Evolutionary conservation across 441 rosid species (phyloP), one percentile per base, ranked within the genome.

Genomic region (Daphne laureola): DNA sequence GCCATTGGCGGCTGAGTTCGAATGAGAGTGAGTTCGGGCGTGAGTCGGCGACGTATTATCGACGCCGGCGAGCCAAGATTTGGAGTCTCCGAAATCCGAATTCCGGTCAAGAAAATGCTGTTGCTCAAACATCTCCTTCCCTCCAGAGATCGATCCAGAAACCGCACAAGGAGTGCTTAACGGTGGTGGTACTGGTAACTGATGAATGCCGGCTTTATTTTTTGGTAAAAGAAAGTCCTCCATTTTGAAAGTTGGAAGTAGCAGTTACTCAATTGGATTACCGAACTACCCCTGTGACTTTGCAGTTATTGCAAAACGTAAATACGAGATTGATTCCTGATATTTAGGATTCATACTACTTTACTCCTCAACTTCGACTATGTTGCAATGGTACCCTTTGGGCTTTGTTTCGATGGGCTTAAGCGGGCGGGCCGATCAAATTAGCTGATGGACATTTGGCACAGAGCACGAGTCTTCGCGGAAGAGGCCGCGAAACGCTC

Each of bases 31-130:
- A 65, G 48, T 12, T 55, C 53, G 61, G 42, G 46, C 68, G 67
- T 58, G 78, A 64, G 73, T 65, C 3, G 80, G 66, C 15, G 69
- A 57, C 17, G 72, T 71, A 68, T 65, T 54, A 62, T 60, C 67
- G 54, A 64, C 77, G 38, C 70, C 84, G 38, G 88, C 68, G 45
- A 83, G 80, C 90, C 89, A 87, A 13, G 91, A 84, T 57, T 78
- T 75, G 23, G 74, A 63, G 64, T 86, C 86, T 15, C 82, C 85
- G 54, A 71, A 78, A 46, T 76, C 76, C 59, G 92, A 70, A 74
- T 72, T 78, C 12, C 67, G 82, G 25, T 85, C 93, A 48, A 79
- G 46, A 46, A 74, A 72, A 61, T 74, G 77, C 18, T 82, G 86
- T 12, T 78, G 74, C 59, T 87, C 87, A 51, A 72, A 83, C 98